Conservation (phyloP, 1,284 basidiomycete species). For the Coniferiporia sulphurascens region DNA sequence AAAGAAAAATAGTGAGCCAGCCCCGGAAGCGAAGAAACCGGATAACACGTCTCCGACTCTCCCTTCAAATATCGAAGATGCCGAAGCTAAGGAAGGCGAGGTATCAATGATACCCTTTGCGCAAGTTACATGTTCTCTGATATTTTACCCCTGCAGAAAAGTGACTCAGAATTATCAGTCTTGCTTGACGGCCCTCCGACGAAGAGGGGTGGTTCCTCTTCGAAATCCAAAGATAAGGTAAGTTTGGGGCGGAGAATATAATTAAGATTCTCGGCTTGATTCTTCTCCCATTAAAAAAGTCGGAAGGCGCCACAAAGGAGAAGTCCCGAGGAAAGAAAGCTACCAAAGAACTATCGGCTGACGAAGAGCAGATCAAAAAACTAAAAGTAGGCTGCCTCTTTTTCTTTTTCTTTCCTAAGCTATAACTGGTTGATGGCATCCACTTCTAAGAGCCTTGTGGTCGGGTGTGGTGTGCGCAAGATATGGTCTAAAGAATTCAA, state of each 20-base stretch:
- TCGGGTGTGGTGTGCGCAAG: constrained; percentile 78
- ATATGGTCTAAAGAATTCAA: constrained; percentile 77
- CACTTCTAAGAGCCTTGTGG: constrained; percentile 51
- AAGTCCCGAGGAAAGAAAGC: constrained; percentile 11
- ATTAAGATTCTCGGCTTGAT: neutral
- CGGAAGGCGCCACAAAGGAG: constrained; percentile 5
- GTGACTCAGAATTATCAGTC: constrained; percentile 58
- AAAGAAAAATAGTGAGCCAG: neutral
- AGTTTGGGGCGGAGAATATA: neutral
- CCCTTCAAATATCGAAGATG: neutral
- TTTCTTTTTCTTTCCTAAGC: neutral
- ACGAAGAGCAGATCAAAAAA: constrained; percentile 18
- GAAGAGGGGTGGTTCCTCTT: constrained; percentile 27
- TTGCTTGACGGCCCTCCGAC: constrained; percentile 54
- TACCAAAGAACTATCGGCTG: constrained; percentile 12
- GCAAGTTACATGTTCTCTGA: neutral
- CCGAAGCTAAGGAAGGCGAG: neutral
- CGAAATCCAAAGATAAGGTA: constrained; percentile 16
- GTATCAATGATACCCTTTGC: neutral
- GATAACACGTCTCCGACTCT: neutral
- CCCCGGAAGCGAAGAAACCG: neutral
- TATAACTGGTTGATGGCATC: neutral
- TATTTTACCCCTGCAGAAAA: constrained; percentile 30
- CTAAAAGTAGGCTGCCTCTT: constrained; percentile 14
- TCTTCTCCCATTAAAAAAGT: neutral